These are phyloP conservation scores for Cystoisospora suis DNA, from an alignment of 169 alveolate genomes.

Conservation along the genomic window DNA sequence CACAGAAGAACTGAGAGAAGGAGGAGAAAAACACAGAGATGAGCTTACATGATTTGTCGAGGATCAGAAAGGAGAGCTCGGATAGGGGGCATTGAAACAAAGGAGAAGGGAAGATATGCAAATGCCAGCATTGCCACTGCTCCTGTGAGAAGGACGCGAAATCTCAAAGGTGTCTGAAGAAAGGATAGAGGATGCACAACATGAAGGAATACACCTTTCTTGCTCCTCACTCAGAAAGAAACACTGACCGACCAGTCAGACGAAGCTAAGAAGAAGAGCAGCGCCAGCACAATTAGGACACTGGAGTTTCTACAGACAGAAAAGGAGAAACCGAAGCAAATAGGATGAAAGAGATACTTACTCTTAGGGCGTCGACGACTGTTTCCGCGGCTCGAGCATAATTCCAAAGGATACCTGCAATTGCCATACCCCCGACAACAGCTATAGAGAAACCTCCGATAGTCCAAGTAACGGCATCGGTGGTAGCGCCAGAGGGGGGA, in stretches of 20 bases:
- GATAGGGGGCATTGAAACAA: not conserved
- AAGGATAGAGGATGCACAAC: no score
- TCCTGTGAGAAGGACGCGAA: not conserved
- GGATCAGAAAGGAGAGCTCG: not conserved
- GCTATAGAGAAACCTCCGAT: not conserved
- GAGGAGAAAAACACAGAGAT: not conserved
- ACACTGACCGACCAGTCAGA: not conserved
- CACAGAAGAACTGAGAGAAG: not conserved
- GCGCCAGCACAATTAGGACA: not conserved
- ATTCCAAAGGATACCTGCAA: not conserved
- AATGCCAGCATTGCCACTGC: not conserved
- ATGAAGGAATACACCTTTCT: no score
- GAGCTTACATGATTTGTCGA: not conserved
- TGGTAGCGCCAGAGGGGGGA: not conserved
- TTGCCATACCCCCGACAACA: not conserved
- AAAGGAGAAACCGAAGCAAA: not conserved
- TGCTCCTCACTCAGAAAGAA: not conserved
- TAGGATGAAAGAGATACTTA: not conserved
- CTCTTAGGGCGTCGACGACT: not conserved
- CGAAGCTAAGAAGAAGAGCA: not conserved
- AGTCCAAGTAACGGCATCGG: not conserved
- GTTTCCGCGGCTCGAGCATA: not conserved
- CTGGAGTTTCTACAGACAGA: not conserved
- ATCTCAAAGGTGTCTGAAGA: no score
- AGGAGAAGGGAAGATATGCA: constrained; percentile 5